Evolutionary conservation across 2,329 filamentous ascomycete species (phyloP).

Genomic region (Dissoconium aciculare): DNA sequence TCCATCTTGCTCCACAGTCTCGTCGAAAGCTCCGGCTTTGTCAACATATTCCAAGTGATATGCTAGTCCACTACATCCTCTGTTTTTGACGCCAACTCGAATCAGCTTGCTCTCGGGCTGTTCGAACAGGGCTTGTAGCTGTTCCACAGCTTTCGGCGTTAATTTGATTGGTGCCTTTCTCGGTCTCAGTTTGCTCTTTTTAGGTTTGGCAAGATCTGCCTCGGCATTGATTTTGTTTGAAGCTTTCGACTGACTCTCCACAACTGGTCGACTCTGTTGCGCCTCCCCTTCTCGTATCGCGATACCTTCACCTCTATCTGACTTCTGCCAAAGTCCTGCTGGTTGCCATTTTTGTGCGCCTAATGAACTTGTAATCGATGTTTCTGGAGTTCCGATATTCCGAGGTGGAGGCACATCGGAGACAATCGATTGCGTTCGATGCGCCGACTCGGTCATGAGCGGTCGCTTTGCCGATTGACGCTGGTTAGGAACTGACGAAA

Average conservation of each 20-base stretch:
- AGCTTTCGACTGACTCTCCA: conserved; percentile 11
- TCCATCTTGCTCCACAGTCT: conserved; percentile 86
- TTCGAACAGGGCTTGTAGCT: conserved; percentile 61
- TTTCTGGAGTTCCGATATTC: conserved; percentile 21
- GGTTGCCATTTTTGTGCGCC: conserved; percentile 34
- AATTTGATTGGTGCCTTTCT: conserved; percentile 87
- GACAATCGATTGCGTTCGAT: conserved; percentile 45
- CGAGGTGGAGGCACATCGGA: conserved; percentile 42
- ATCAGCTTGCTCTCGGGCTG: conserved; percentile 86
- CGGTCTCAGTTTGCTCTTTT: conserved; percentile 53
- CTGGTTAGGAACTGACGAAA: conserved; percentile 27
- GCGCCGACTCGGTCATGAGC: conserved; percentile 51
- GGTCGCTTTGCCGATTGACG: conserved; percentile 41
- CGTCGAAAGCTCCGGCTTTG: conserved; percentile 74
- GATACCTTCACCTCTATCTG: conserved; percentile 26
- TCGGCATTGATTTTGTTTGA: conserved; percentile 25
- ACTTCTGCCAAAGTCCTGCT: conserved; percentile 30
- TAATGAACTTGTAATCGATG: background rate
- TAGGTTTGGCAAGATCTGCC: conserved; percentile 36
- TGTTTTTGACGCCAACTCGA: conserved; percentile 82
- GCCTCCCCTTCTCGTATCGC: conserved; percentile 48
- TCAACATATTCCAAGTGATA: conserved; percentile 95
- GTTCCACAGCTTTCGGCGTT: conserved; percentile 62
- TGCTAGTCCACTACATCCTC: conserved; percentile 82
- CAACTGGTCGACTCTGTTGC: conserved; percentile 43